phyloP scores from a whole-genome alignment of 2,329 filamentous ascomycete genomes.

The Fusarium gaditjirri region DNA sequence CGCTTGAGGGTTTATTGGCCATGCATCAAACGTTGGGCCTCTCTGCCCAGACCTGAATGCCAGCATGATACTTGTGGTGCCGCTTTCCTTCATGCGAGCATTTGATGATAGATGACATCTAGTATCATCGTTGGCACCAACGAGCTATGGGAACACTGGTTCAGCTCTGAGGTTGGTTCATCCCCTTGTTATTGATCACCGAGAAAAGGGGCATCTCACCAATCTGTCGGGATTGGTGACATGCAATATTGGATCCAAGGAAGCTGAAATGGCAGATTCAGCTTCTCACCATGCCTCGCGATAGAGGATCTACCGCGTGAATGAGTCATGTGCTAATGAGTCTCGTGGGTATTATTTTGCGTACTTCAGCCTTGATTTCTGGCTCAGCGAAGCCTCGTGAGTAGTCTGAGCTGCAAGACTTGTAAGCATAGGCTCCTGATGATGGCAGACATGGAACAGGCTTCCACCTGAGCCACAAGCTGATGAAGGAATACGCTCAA shows the following conservation, averaged over 20 bases:
- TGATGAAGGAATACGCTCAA: not conserved
- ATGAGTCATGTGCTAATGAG: not conserved
- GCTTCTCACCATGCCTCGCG: not conserved
- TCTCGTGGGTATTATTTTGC: not conserved
- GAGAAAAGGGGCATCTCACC: not conserved
- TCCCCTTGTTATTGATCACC: not conserved
- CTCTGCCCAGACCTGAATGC: not conserved
- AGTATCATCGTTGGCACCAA: not conserved
- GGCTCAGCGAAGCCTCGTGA: not conserved
- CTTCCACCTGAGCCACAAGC: not conserved
- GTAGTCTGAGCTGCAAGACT: not conserved
- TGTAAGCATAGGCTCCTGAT: not conserved
- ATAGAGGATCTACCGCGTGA: not conserved
- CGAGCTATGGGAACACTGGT: not conserved
- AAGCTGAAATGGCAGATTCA: not conserved
- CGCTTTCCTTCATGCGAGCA: not conserved
- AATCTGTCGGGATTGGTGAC: not conserved
- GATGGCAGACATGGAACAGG: not conserved
- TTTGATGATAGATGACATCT: not conserved
- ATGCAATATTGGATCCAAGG: not conserved
- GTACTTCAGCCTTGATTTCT: not conserved
- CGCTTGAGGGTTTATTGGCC: not conserved
- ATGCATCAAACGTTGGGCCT: not conserved
- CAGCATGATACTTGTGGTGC: not conserved
- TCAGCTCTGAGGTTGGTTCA: not conserved